Percentiles rank a stretch among this genome's conserved stretches.
Evolutionary conservation across 345 rosid genomes (phyloP).

Genomic region (Lumnitzera racemosa): DNA sequence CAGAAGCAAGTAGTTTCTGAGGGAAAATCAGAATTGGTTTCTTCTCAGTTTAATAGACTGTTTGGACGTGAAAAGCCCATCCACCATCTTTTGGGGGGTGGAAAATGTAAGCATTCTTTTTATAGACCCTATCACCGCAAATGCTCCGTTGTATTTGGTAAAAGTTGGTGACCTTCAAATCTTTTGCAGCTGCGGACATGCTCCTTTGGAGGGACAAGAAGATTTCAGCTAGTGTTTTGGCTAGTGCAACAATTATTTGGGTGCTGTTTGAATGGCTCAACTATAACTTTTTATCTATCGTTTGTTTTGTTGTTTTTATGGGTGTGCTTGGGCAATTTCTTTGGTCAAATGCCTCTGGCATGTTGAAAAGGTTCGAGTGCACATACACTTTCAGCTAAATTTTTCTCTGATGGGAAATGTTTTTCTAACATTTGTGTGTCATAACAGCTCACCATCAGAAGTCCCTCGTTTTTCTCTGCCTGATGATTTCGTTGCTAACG

Average conservation of each 20-base stretch:
- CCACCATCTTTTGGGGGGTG: slow-evolving; percentile 78
- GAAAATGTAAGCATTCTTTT: slow-evolving; percentile 53
- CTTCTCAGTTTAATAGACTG: slow-evolving; percentile 47
- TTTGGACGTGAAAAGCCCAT: slow-evolving; percentile 79
- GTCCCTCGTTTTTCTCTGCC: slow-evolving; percentile 81
- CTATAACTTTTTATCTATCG: slow-evolving; percentile 64
- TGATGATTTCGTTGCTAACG: slow-evolving; percentile 54
- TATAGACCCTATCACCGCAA: not conserved
- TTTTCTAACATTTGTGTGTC: not conserved
- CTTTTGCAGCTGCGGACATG: slow-evolving; percentile 83
- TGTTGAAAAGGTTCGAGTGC: slow-evolving; percentile 42
- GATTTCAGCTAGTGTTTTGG: slow-evolving; percentile 63
- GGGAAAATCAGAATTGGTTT: slow-evolving; percentile 31
- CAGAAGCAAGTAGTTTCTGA: slow-evolving; percentile 49
- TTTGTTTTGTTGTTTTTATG: slow-evolving; percentile 59
- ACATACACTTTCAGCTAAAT: not conserved
- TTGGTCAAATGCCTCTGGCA: slow-evolving; percentile 68
- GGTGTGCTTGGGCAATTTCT: slow-evolving; percentile 74
- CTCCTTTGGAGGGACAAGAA: slow-evolving; percentile 92
- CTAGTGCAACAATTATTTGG: slow-evolving; percentile 74
- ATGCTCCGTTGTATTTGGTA: not conserved
- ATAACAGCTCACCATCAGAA: slow-evolving; percentile 49
- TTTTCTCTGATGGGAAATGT: not conserved
- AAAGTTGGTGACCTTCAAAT: slow-evolving; percentile 2
- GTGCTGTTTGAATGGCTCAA: slow-evolving; percentile 86